Evolutionary conservation across 441 rosid genomes (phyloP).

Genomic region (Gossypium lobatum): DNA sequence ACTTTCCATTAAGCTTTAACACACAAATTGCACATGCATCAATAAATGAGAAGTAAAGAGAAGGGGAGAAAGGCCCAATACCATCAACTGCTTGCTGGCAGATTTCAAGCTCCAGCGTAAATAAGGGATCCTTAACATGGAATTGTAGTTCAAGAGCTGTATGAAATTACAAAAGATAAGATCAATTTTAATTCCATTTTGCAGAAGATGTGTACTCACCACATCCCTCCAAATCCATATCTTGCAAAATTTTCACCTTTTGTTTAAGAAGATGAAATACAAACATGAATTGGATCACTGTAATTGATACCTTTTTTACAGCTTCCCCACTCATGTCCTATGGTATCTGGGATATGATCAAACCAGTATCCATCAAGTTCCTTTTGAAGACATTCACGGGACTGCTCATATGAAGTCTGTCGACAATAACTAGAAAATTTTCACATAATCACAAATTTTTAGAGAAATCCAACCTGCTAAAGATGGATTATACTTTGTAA

Average conservation of each 20-base stretch:
- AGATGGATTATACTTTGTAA: neutral
- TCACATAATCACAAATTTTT: neutral
- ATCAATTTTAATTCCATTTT: neutral
- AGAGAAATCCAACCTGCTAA: neutral
- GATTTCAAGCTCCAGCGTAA: constrained; percentile 41
- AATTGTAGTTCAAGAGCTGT: constrained; percentile 48
- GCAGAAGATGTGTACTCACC: neutral
- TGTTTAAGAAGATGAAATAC: neutral
- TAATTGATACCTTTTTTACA: constrained; percentile 42
- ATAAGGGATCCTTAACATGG: constrained; percentile 40
- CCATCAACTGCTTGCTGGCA: constrained; percentile 26
- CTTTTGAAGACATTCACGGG: constrained; percentile 32
- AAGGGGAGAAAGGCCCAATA: constrained; percentile 9
- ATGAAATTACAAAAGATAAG: constrained; percentile 6
- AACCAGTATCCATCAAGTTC: constrained; percentile 69
- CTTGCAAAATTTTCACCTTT: neutral
- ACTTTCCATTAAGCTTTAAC: neutral
- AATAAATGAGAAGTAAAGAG: neutral
- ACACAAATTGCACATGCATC: neutral
- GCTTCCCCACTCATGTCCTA: constrained; percentile 50
- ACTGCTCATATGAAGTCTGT: constrained; percentile 50
- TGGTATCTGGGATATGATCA: constrained; percentile 49
- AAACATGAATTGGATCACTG: neutral
- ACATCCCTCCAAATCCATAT: neutral
- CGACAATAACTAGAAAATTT: constrained; percentile 49